Evolutionary conservation across 768 basidiomycete genomes (phyloP), one percentile per base, ranked within the genome.

Genomic region (Gelatoporia subvermispora): DNA sequence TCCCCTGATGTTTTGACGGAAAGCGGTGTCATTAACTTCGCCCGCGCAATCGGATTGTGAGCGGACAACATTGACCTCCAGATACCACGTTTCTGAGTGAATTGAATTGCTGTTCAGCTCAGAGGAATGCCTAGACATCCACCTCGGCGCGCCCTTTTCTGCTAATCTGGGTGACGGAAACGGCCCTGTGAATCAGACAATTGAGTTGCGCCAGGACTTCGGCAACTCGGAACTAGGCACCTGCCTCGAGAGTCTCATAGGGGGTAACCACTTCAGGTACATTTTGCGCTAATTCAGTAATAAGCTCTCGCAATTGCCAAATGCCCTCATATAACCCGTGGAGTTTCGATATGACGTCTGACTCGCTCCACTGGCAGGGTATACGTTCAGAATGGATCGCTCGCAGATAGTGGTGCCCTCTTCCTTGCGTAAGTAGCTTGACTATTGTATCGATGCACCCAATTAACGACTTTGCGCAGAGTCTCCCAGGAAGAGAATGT

Each of bases 31-130:
- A 37, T 80, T 35, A 82, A 82, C 53, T 85, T 72, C 56, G 82
- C 81, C 0, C 70, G 64, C 25, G 74, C 82, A 7, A 75, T 84
- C 45, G 81, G 81, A 21, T 84, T 82, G 82, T 84, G 54, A 54
- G 75, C 65, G 13, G 8, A 41, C 47, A n/a, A 21, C 15, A 22
- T 45, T 45, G 35, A 25, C n/a, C 28, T 42, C 8, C 41, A 24
- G 4, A n/a, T n/a, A 41, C n/a, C 8, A 10, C 17, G 17, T 47
- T 18, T 34, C 16, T 11, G 11, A 13, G 17, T 38, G 13, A 47
- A 9, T n/a, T 15, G 13, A 3, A 15, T 25, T 23, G 18, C 8
- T 24, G 20, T 22, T 3, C n/a, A 81, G 68, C 48, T 62, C 57
- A n/a, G 45, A 24, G 8, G 65, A 65, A 41, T 66, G 64, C 45